Evolutionary conservation across 192 early-diverging fungal species (phyloP).

Genomic region (Coemansia sp.): DNA sequence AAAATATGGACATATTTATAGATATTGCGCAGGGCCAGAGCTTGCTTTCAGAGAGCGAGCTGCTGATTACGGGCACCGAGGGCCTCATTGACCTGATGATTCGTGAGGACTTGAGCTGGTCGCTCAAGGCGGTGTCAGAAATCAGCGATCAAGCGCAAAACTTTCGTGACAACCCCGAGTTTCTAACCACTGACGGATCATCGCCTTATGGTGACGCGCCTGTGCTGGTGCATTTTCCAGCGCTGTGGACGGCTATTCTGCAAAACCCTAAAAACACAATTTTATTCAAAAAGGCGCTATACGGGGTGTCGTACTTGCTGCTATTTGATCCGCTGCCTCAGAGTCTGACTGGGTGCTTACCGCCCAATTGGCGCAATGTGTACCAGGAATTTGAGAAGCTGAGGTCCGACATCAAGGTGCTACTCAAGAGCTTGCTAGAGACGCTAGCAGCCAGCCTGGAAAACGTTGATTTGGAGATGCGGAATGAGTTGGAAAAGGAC

Average conservation of each 20-base stretch:
- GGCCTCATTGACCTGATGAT: conserved; percentile 44
- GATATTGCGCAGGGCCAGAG: conserved; percentile 33
- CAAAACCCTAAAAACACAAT: conserved; percentile 33
- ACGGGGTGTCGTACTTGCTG: conserved; percentile 37
- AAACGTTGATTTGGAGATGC: conserved; percentile 14
- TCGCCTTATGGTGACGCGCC: conserved; percentile 9
- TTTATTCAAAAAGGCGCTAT: conserved; percentile 33
- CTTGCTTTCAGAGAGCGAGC: conserved; percentile 28
- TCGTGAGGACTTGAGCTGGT: conserved; percentile 26
- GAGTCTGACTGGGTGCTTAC: conserved; percentile 14
- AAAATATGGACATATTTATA: conserved; percentile 17
- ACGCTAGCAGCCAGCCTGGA: conserved; percentile 20
- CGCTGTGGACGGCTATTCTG: conserved; percentile 30
- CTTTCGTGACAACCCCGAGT: conserved; percentile 15
- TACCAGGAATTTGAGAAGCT: conserved; percentile 25
- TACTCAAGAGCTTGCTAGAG: conserved; percentile 27
- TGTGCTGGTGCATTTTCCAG: conserved; percentile 26
- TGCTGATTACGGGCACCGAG: conserved; percentile 31
- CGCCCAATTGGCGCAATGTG: conserved; percentile 13
- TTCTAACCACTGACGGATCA: background rate
- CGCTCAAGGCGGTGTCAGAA: conserved; percentile 19
- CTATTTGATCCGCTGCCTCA: conserved; percentile 38
- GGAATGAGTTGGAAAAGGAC: conserved; percentile 29
- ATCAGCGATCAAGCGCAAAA: conserved; percentile 23
- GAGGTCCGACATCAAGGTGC: conserved; percentile 8